Evolutionary conservation across 169 alveolate genomes (phyloP), one percentile per base, ranked within the genome.

Genomic region (Perkinsus olseni): DNA sequence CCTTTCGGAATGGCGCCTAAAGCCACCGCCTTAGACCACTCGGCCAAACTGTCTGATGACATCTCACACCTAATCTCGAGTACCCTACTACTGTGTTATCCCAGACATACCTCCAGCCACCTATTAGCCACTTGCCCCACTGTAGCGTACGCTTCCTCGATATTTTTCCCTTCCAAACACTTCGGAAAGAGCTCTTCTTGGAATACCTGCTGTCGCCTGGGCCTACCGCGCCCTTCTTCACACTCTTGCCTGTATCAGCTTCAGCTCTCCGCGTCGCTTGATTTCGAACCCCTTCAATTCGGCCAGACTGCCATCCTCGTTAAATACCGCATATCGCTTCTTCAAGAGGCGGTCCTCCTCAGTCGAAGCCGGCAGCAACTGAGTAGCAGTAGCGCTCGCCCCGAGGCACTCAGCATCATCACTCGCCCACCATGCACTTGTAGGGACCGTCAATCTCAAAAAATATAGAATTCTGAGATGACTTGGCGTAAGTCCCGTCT

Each of bases 381-480:
- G 11, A 6, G 11, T 11, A 11, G 11, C 50, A 40, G 11, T 40
- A 40, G 50, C 50, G 50, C 50, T 40, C 50, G 50, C 50, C 50
- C 50, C 21, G 11, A 40, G 50, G 11, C 11, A n/a, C n/a, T n/a
- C n/a, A n/a, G n/a, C n/a, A n/a, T n/a, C n/a, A 3, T 40, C 50
- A 3, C 50, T 11, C 50, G 11, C 50, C 50, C 50, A 40, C 50
- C 99, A 98, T 98, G 74, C 99, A 98, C 94, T 98, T 97, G 97
- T 99, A 99, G 21, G 99, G 99, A 0, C 99, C 99, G 96, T 99
- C 99, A 38, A 99, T 97, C 95, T 99, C 99, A 93, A 99, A 99
- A 96, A 98, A 98, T 37, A 99, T 98, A 39, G 99, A 98, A 98
- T 98, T 98, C 92, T 93, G 92, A 4, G n/a, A 24, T n/a, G 82